Evolutionary conservation across 2,329 filamentous ascomycete genomes (phyloP).

Genomic region (Lecanicillium sp.): DNA sequence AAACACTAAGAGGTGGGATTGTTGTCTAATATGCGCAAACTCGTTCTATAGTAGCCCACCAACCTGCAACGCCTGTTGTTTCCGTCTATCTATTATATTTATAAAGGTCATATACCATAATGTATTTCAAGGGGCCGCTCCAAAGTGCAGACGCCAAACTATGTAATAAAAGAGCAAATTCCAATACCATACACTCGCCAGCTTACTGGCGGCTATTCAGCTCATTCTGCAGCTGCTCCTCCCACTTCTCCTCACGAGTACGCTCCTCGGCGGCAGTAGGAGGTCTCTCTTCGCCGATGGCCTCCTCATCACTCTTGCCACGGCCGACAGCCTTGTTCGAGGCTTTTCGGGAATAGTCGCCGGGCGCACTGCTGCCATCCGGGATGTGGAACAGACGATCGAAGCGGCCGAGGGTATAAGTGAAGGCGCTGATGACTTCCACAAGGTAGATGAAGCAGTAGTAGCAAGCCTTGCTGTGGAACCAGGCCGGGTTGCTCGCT

Average conservation of each 20-base stretch:
- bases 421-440: slow-evolving; percentile 61
- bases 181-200: slow-evolving; percentile 3
- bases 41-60: not conserved
- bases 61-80: too few relatives aligned
- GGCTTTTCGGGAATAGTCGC: slow-evolving; percentile 32
- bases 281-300: slow-evolving; percentile 18
- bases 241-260: slow-evolving; percentile 15
- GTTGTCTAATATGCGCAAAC: too few relatives aligned
- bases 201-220: slow-evolving; percentile 12
- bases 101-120: too few relatives aligned
- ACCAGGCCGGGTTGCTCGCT: slow-evolving; percentile 53
- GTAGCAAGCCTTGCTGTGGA: slow-evolving; percentile 62
- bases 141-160: not conserved
- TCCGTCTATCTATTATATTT: too few relatives aligned
- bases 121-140: slow-evolving; percentile 15
- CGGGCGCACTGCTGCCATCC: slow-evolving; percentile 54
- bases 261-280: slow-evolving; percentile 10
- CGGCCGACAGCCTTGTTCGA: slow-evolving; percentile 9
- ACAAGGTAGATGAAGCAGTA: slow-evolving; percentile 73
- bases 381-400: slow-evolving; percentile 71
- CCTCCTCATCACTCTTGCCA: slow-evolving; percentile 15
- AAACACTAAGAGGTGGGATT: too few relatives aligned
- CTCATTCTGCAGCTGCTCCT: slow-evolving; percentile 14
- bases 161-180: not conserved
- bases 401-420: slow-evolving; percentile 60